A percentile compares a stretch with the other conserved stretches of the same genome.
These are phyloP conservation scores for Podosphaera aphanis DNA, from an alignment of 2,329 filamentous ascomycete species.

Conservation along the genomic window DNA sequence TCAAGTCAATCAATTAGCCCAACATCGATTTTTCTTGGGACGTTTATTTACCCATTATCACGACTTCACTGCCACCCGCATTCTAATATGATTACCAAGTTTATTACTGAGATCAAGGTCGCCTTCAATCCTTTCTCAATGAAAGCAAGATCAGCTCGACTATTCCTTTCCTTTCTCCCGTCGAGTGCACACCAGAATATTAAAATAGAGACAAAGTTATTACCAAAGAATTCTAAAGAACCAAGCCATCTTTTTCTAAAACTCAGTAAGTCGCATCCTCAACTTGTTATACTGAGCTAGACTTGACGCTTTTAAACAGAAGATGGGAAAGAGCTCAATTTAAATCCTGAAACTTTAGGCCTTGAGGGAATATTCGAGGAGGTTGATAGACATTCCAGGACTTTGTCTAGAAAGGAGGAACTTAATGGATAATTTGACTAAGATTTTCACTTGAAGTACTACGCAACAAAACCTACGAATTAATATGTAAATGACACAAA, in stretches of 20 bases:
- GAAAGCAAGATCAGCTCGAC: constrained; percentile 56
- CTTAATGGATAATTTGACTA: constrained; percentile 24
- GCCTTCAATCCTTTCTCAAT: constrained; percentile 82
- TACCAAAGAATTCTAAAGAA: constrained; percentile 46
- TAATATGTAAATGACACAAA: too few relatives aligned
- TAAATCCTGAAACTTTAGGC: constrained; percentile 58
- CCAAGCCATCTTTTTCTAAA: constrained; percentile 50
- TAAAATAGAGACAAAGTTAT: constrained; percentile 52
- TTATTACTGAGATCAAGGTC: constrained; percentile 63
- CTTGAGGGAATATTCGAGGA: constrained; percentile 76
- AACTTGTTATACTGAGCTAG: not conserved
- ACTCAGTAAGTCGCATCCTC: constrained; percentile 43
- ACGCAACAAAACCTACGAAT: too few relatives aligned
- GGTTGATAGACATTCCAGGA: constrained; percentile 69
- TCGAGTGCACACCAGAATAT: constrained; percentile 55
- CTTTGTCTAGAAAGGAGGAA: constrained; percentile 62
- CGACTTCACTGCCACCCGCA: not conserved
- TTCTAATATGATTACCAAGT: constrained; percentile 54
- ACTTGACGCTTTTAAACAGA: constrained; percentile 26
- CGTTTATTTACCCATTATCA: not conserved
- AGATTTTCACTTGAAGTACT: too few relatives aligned
- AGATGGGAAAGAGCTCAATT: constrained; percentile 73
- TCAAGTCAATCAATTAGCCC: too few relatives aligned
- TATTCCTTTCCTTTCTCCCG: constrained; percentile 71
- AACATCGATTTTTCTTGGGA: too few relatives aligned